Evolutionary conservation across 1,284 basidiomycete genomes (phyloP).

Genomic region (Ustilago esculenta): DNA sequence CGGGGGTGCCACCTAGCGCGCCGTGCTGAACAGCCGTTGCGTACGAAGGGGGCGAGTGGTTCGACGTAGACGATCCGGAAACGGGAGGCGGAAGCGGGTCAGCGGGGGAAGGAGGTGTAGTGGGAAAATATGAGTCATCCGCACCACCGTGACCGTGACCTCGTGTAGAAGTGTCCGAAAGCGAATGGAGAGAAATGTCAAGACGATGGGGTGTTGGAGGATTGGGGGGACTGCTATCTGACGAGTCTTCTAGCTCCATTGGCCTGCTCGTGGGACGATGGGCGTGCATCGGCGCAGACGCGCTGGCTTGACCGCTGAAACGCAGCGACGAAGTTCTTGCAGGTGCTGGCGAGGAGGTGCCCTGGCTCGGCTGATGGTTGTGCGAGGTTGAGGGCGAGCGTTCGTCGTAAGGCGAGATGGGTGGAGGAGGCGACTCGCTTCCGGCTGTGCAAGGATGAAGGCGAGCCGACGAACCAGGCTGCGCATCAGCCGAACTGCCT

Average conservation of each 20-base stretch:
- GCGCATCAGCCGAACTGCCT: constrained; percentile 33
- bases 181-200: constrained; percentile 70
- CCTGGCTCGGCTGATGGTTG: constrained; percentile 1
- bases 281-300: neutral
- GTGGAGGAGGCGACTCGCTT: constrained; percentile 38
- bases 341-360: constrained; percentile 16
- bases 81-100: constrained; percentile 14
- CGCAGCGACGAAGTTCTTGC: constrained; percentile 36
- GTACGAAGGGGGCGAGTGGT: constrained; percentile 28
- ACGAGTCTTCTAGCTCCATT: constrained; percentile 36
- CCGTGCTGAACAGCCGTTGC: constrained; percentile 26
- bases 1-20: constrained; percentile 32
- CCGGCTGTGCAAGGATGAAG: neutral
- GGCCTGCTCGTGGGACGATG: constrained; percentile 23
- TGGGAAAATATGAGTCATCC: constrained; percentile 47
- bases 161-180: constrained; percentile 31
- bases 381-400: constrained; percentile 31
- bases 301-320: constrained; percentile 2
- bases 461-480: constrained; percentile 1
- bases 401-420: constrained; percentile 48
- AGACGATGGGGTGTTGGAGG: constrained; percentile 72
- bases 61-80: neutral
- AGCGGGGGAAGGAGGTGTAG: constrained; percentile 27
- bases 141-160: constrained; percentile 4
- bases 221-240: constrained; percentile 68